Conservation (phyloP, 2,329 filamentous ascomycete genomes). For the Fusarium sp. region DNA sequence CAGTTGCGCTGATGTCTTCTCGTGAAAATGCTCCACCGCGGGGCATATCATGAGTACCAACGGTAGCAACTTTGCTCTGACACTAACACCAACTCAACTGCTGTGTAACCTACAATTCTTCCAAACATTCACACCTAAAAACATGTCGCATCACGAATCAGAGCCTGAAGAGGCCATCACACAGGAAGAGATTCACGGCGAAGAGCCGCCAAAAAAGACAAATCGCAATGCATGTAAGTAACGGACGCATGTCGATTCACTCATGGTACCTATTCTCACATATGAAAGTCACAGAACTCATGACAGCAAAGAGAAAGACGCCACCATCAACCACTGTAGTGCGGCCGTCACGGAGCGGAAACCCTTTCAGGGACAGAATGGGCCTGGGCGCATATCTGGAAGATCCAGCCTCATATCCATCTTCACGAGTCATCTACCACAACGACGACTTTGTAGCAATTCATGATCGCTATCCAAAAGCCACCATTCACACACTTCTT, state of each 20-base stretch:
- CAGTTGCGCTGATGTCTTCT: not conserved
- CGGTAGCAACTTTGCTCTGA: constrained; percentile 7
- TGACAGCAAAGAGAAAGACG: constrained; percentile 55
- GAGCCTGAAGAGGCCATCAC: constrained; percentile 58
- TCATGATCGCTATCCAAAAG: constrained; percentile 87
- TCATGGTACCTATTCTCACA: constrained; percentile 19
- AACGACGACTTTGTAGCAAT: constrained; percentile 79
- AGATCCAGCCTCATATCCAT: constrained; percentile 70
- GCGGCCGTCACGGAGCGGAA: constrained; percentile 38
- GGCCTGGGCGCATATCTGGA: constrained; percentile 76
- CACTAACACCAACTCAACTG: not conserved
- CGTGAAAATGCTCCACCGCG: constrained; percentile 26
- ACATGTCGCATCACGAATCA: constrained; percentile 46
- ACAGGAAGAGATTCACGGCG: constrained; percentile 56
- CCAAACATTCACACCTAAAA: not conserved
- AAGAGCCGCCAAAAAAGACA: constrained; percentile 44
- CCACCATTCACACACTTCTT: constrained; percentile 86
- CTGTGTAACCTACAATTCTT: not conserved
- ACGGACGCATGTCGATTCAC: constrained; percentile 1
- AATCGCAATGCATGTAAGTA: constrained; percentile 59
- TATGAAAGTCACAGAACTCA: constrained; percentile 50
- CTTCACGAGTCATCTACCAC: constrained; percentile 73
- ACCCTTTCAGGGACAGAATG: constrained; percentile 64
- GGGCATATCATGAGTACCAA: constrained; percentile 28
- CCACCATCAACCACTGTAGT: constrained; percentile 29